Base-by-base conservation (phyloP, 2,329 filamentous ascomycete genomes). In the Bretziella fagacearum region DNA sequence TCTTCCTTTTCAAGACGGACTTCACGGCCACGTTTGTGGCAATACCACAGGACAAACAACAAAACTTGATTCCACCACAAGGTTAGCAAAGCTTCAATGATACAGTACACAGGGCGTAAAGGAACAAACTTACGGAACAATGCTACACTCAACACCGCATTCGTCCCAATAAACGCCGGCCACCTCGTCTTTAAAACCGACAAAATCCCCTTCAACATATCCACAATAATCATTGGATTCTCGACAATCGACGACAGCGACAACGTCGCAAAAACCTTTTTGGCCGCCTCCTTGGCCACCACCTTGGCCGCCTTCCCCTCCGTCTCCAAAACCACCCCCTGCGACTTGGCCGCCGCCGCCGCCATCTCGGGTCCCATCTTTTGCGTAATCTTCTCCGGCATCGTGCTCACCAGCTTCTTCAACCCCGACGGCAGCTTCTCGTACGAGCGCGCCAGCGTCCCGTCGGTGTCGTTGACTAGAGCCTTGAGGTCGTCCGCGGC, bases 41-140 rank as follows among this genome's bases (percentile, higher is more conserved):
- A 96, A 65, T 96, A 98, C 87, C 89, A 98, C 56, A 96, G 79
- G 37, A 93, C 84, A 59, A 94, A 91, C 48, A 98, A 73, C 13
- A 96, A 71, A 47, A 96, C 84, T 83, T 48, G 23, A 15, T 20
- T 10, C 11, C 18, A 26, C n/a, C n/a, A n/a, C n/a, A 18, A 43
- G 4, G 44, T 51, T 44, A 47, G 47, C 35, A 32, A 48, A 15
- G 8, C 20, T 18, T 11, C 18, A 40, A 22, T 15, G 15, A 35
- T 36, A 27, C 4, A 30, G 11, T 39, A 20, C 25, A 49, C 18
- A 33, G 10, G 23, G 3, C 6, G 2, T 2, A 32, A 15, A 23
- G 13, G n/a, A 13, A 13, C 3, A 18, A 17, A 59, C 81, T 70
- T 71, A 89, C 85, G 69, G 57, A 93, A 93, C 1, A 96, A 66